These are phyloP conservation scores for Aspergillus piperis DNA, from an alignment of 2,329 filamentous ascomycete genomes.

Conservation along the genomic window DNA sequence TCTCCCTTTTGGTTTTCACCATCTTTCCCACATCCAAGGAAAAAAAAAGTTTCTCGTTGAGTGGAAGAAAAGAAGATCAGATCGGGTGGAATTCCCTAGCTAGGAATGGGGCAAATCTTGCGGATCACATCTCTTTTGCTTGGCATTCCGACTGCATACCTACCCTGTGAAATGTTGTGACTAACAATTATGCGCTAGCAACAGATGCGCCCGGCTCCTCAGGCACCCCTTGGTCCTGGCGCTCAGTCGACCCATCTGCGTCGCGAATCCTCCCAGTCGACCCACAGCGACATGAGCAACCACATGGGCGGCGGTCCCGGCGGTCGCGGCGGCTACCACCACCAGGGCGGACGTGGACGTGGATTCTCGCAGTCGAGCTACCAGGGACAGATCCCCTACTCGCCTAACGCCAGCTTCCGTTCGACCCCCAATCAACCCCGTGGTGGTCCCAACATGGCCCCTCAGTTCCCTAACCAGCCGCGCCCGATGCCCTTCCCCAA, in stretches of 20 bases:
- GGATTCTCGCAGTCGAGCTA: conserved; percentile 57
- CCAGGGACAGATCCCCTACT: conserved; percentile 55
- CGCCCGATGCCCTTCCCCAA: conserved; percentile 57
- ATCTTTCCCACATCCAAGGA: not conserved
- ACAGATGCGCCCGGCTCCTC: conserved; percentile 68
- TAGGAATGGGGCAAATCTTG: conserved; percentile 5
- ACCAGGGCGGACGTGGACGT: conserved; percentile 58
- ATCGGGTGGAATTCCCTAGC: not conserved
- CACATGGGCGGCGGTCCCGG: conserved; percentile 54
- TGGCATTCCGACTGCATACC: conserved; percentile 16
- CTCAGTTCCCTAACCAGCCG: conserved; percentile 50
- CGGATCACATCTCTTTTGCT: conserved; percentile 11
- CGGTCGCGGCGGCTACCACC: conserved; percentile 57
- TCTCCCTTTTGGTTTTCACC: not conserved
- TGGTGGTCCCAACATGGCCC: conserved; percentile 53
- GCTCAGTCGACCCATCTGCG: conserved; percentile 76
- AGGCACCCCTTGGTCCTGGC: conserved; percentile 62
- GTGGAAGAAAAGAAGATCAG: not conserved
- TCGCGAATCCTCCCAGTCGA: conserved; percentile 82
- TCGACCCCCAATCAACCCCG: conserved; percentile 53
- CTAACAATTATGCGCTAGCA: conserved; percentile 26
- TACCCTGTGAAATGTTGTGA: conserved; percentile 14
- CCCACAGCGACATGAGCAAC: conserved; percentile 71
- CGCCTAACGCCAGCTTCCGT: conserved; percentile 57
- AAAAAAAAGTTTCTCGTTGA: not conserved